These are phyloP conservation scores for Cladophialophora chaetospira DNA, from an alignment of 2,329 filamentous ascomycete species.

Conservation along the genomic window DNA sequence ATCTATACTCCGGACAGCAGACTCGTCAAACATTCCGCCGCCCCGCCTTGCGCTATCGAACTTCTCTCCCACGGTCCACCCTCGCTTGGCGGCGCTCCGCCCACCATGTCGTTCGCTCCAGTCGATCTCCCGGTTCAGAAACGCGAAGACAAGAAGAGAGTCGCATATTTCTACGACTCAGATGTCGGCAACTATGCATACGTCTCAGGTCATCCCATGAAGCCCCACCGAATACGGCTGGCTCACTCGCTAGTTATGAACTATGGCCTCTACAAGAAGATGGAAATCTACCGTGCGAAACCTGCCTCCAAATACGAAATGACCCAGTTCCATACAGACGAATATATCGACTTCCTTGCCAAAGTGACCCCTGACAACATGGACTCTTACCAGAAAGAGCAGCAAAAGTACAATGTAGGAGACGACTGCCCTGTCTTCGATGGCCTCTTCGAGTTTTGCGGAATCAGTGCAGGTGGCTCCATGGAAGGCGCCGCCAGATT, in stretches of 20 bases:
- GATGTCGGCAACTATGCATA: slow-evolving; percentile 99
- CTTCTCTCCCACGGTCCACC: neutral
- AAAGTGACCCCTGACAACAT: slow-evolving; percentile 99
- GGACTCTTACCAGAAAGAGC: slow-evolving; percentile 88
- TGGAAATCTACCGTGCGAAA: slow-evolving; percentile 77
- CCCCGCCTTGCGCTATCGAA: neutral
- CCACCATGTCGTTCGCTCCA: slow-evolving; percentile 56
- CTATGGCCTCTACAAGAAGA: slow-evolving; percentile 71
- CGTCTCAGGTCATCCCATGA: slow-evolving; percentile 72
- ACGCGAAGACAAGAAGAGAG: slow-evolving; percentile 64
- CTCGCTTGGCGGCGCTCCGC: neutral
- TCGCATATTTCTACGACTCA: slow-evolving; percentile 98
- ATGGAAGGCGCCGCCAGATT: slow-evolving; percentile 71
- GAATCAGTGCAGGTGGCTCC: slow-evolving; percentile 68
- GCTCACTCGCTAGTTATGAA: slow-evolving; percentile 69
- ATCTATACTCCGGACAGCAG: too few relatives aligned
- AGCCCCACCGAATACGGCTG: slow-evolving; percentile 69
- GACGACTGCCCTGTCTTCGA: slow-evolving; percentile 68
- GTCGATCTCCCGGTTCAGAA: slow-evolving; percentile 56
- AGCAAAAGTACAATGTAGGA: slow-evolving; percentile 74
- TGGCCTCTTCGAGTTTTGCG: slow-evolving; percentile 70
- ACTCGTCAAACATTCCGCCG: too few relatives aligned
- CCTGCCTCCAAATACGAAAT: slow-evolving; percentile 72
- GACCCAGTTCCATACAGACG: slow-evolving; percentile 73
- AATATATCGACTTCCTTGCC: slow-evolving; percentile 71